Conservation (phyloP, 2,329 filamentous ascomycete genomes). For the Hortaea werneckii region DNA sequence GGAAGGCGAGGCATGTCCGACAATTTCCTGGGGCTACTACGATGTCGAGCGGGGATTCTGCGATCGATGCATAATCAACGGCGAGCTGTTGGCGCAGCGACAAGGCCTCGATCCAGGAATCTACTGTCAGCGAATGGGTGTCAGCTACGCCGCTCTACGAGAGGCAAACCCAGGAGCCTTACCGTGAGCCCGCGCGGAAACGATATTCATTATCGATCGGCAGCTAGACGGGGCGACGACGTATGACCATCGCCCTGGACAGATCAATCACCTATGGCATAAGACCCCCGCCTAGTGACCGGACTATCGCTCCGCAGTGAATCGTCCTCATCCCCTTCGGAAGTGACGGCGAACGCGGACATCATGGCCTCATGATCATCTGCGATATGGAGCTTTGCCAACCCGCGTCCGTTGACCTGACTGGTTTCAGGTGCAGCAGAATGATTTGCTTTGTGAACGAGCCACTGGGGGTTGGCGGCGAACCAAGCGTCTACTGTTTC, state of each 20-base stretch:
- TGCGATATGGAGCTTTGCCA: constrained; percentile 3
- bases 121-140: constrained; percentile 12
- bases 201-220: too few species aligned
- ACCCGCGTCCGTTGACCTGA: not conserved
- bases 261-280: not conserved
- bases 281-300: constrained; percentile 6
- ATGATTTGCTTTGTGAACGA: constrained; percentile 12
- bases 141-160: constrained; percentile 10
- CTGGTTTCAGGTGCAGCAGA: not conserved
- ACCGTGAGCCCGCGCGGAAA: not conserved
- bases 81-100: constrained; percentile 14
- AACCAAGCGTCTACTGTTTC: constrained; percentile 17
- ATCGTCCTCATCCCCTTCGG: not conserved
- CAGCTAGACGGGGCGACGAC: too few species aligned
- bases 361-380: constrained; percentile 14
- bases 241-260: too few species aligned
- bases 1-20: constrained; percentile 3
- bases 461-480: constrained; percentile 9
- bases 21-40: constrained; percentile 9
- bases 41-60: constrained; percentile 14
- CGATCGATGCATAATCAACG: constrained; percentile 17
- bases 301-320: constrained; percentile 1
- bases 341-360: constrained; percentile 8
- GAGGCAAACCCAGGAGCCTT: constrained; percentile 12
- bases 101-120: constrained; percentile 13